These are phyloP conservation scores for Saccharomycopsis olivae DNA, from an alignment of 805 yeast genomes.

Conservation along the genomic window DNA sequence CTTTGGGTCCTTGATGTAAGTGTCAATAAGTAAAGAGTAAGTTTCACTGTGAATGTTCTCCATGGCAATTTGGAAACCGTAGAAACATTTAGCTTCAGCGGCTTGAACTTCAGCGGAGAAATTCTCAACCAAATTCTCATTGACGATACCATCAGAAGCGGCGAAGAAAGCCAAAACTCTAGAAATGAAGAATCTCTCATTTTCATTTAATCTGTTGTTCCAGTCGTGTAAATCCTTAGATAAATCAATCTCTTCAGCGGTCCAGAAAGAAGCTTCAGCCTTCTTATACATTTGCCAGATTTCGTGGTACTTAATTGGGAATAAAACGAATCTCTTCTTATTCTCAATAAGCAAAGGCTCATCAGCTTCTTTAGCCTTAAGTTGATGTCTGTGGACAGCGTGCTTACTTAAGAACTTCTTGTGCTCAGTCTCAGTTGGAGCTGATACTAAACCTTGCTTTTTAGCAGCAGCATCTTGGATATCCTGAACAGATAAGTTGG, in stretches of 20 bases:
- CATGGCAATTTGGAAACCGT: conserved; percentile 99
- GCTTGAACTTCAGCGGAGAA: conserved; percentile 95
- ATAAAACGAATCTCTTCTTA: conserved; percentile 79
- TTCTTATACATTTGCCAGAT: conserved; percentile 98
- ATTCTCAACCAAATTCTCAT: conserved; percentile 94
- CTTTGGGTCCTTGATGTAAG: conserved; percentile 92
- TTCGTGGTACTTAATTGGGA: conserved; percentile 95
- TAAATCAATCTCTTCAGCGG: conserved; percentile 96
- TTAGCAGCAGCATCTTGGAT: conserved; percentile 17
- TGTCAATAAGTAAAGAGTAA: conserved; percentile 86
- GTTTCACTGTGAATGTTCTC: conserved; percentile 92
- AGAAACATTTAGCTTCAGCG: conserved; percentile 97
- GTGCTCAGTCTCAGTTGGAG: conserved; percentile 27
- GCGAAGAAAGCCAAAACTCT: conserved; percentile 96
- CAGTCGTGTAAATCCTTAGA: conserved; percentile 88
- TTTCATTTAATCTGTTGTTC: conserved; percentile 80
- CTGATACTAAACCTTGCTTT: conserved; percentile 5
- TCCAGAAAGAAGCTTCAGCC: conserved; percentile 99
- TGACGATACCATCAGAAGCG: conserved; percentile 97
- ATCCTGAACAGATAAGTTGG: conserved; percentile 9
- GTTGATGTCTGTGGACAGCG: conserved; percentile 57
- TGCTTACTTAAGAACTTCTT: conserved; percentile 47
- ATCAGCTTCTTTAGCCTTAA: conserved; percentile 69
- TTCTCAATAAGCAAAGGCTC: conserved; percentile 87
- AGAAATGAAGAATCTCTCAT: conserved; percentile 86